Evolutionary conservation across 2,329 filamentous ascomycete genomes (phyloP), one percentile per base, ranked within the genome.

Genomic region (Xylaria polymorpha): DNA sequence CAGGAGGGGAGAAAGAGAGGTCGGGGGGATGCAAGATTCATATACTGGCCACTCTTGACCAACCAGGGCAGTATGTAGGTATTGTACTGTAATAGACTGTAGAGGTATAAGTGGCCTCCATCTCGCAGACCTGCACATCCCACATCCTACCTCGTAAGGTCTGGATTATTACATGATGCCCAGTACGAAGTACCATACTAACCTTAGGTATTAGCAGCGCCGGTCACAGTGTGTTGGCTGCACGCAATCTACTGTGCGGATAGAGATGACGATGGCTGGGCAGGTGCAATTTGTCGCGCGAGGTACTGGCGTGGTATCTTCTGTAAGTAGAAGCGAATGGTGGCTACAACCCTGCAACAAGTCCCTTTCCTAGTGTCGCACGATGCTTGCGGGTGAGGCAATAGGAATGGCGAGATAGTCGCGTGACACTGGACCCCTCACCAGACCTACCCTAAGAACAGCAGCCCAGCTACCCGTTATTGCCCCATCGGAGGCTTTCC

Each of bases 371-470:
- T 3, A 60, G 57, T 41, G 67, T 70, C 68, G 68, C 64, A 68
- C 59, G 65, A 68, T 64, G 51, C 22, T 61, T 55, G 50, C 59
- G 55, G 44, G 60, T 63, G 61, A 72, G 53, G 63, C 66, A 66
- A 55, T 59, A 41, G 46, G 44, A 58, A 70, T 72, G 68, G 65
- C 62, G 68, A 72, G 68, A 72, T 68, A 58, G 70, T 72, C 70
- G 69, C 69, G 67, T 71, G 69, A 71, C 66, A 44, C 39, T 39
- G 39, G 32, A 66, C 66, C 67, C 67, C 62, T 66, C 67, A 71
- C 55, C 41, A 57, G 68, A 69, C 62, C 51, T 55, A 1, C 25
- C 25, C 25, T 29, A 29, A 29, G 25, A 29, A 29, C 25, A 29
- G n/a, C n/a, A 22, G 43, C 18, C 18, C 43, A 20, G 53, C 48